Conservation (phyloP, 257 asterid species). For the Solanum sejunctum region DNA sequence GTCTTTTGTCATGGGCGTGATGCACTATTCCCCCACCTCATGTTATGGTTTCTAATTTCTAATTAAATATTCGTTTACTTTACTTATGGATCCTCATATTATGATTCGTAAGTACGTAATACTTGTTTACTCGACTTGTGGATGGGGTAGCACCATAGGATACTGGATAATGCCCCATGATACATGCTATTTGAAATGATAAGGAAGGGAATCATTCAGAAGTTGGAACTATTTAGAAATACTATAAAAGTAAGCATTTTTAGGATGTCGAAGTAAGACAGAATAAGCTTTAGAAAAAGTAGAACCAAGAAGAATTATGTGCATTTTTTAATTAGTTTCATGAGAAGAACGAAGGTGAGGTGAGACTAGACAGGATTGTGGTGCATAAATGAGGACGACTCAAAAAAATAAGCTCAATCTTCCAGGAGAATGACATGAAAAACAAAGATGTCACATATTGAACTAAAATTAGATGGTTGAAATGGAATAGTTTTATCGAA, state of each 20-base stretch:
- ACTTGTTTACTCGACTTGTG: background rate
- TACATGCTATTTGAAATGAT: background rate
- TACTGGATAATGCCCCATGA: background rate
- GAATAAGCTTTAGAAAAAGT: background rate
- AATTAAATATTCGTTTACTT: background rate
- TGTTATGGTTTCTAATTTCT: background rate
- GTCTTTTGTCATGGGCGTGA: background rate
- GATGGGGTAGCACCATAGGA: background rate
- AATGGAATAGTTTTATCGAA: background rate
- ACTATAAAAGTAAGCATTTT: background rate
- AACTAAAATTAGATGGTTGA: background rate
- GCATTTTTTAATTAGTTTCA: background rate
- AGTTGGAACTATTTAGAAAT: background rate
- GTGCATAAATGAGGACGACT: background rate
- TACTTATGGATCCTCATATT: background rate
- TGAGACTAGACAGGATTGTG: background rate
- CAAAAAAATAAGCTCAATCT: background rate
- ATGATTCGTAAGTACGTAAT: background rate
- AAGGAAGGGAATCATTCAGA: background rate
- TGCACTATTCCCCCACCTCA: background rate
- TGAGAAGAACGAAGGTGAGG: background rate
- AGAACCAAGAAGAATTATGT: background rate
- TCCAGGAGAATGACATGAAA: background rate
- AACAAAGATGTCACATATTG: background rate
- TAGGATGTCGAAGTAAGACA: background rate